Evolutionary conservation across 257 asterid species (phyloP), one percentile per base, ranked within the genome.

Genomic region (Fraxinus excelsior): DNA sequence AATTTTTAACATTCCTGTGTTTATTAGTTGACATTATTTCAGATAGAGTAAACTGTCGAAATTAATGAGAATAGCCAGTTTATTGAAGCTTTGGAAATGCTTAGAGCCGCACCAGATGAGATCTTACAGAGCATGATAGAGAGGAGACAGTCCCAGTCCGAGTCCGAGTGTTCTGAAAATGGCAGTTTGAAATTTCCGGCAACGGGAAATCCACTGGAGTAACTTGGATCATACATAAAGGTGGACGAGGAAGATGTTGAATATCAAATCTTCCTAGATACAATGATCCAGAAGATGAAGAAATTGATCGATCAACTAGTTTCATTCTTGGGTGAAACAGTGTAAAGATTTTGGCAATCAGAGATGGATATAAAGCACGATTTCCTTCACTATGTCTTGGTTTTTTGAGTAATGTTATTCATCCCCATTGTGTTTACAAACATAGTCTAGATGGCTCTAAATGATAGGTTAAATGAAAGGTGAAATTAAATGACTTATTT

Each of bases 11-110:
- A 34, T 68, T 58, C 37, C 42, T 66, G 13, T 62, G 19, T 58
- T 2, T 29, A 56, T 65, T 6, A 10, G 71, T 38, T 12, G 71
- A 58, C 46, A 35, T 21, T 67, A 19, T n/a, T n/a, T 74, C 84
- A 91, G 97, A 90, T 92, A 93, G 94, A 88, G 84, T 91, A 87
- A 83, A 92, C 97, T 0, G 94, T 92, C 7, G 95, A 90, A 38
- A 92, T 91, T 71, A 88, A 87, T 31, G 97, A 88, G 83, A 86
- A 81, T 62, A 81, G 84, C 73, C 97, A 72, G 75, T 88, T 82
- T 79, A 82, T 92, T 88, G 92, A 86, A 80, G 96, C 87, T 74
- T 84, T 90, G 28, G 91, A 88, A 80, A 82, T 92, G 86, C 82
- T 90, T 19, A 87, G 85, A 73, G 80, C 89, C 16, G 94, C 71